Evolutionary conservation across 2,329 filamentous ascomycete species (phyloP).

Genomic region (Penicillium sp.): DNA sequence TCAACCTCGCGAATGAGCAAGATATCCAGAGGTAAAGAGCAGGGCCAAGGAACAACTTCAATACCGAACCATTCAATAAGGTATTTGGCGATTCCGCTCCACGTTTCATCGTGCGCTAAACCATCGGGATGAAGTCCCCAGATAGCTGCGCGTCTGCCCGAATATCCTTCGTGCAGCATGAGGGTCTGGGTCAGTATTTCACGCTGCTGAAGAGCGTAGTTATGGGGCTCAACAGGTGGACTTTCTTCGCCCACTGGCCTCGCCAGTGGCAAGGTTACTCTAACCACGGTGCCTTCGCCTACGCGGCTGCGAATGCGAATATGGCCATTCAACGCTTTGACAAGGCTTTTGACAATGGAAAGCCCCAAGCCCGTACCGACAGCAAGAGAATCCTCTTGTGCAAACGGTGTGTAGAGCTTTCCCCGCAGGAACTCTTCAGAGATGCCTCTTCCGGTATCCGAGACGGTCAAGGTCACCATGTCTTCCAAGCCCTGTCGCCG

Average conservation of each 20-base stretch:
- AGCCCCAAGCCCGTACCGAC: constrained; percentile 51
- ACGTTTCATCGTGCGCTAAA: constrained; percentile 16
- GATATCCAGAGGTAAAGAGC: constrained; percentile 26
- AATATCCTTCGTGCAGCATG: constrained; percentile 22
- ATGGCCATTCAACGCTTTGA: constrained; percentile 54
- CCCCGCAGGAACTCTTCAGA: constrained; percentile 56
- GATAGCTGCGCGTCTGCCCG: constrained; percentile 25
- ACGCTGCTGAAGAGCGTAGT: constrained; percentile 17
- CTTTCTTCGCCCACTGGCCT: constrained; percentile 25
- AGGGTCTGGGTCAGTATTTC: constrained; percentile 20
- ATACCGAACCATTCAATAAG: constrained; percentile 35
- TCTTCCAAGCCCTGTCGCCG: constrained; percentile 30
- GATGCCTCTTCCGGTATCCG: constrained; percentile 63
- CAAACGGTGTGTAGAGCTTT: constrained; percentile 52
- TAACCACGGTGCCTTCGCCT: constrained; percentile 52
- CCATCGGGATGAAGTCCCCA: constrained; percentile 21
- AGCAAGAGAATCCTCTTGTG: constrained; percentile 56
- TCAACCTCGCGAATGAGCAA: constrained; percentile 31
- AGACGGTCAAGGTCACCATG: constrained; percentile 43
- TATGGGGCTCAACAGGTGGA: constrained; percentile 13
- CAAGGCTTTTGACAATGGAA: constrained; percentile 57
- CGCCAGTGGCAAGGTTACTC: constrained; percentile 43
- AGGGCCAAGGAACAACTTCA: constrained; percentile 28
- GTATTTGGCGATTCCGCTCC: constrained; percentile 27
- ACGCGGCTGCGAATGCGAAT: constrained; percentile 53